These are phyloP conservation scores for Fusarium secorum DNA, from an alignment of 2,329 filamentous ascomycete genomes.

Conservation along the genomic window DNA sequence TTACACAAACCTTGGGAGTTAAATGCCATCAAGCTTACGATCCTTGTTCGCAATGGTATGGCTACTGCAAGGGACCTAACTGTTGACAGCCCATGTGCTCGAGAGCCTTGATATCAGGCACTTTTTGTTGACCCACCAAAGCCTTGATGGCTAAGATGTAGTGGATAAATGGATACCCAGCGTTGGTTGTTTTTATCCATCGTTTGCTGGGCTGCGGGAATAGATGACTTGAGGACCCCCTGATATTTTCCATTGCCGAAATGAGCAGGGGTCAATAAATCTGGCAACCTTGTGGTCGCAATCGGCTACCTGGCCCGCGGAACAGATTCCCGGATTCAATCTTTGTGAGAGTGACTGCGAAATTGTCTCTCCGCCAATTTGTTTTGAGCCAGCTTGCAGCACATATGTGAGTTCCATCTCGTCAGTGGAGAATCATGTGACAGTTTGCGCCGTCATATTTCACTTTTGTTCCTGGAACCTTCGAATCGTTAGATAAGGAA, in stretches of 20 bases:
- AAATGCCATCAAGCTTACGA: background rate
- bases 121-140: background rate
- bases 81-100: background rate
- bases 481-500: background rate
- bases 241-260: background rate
- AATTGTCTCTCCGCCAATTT: background rate
- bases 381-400: background rate
- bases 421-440: accelerated
- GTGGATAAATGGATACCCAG: too few relatives aligned
- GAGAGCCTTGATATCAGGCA: accelerated
- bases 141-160: background rate
- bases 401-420: background rate
- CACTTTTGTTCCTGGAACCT: background rate
- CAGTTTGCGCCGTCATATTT: background rate
- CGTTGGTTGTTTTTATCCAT: accelerated
- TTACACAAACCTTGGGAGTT: background rate
- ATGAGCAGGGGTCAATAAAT: background rate
- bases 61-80: background rate
- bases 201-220: background rate
- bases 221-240: background rate
- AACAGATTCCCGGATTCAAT: accelerated
- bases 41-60: background rate
- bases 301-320: accelerated
- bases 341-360: too few relatives aligned
- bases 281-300: accelerated